Conservation (phyloP, 345 rosid genomes). For the Citrus australasica region DNA sequence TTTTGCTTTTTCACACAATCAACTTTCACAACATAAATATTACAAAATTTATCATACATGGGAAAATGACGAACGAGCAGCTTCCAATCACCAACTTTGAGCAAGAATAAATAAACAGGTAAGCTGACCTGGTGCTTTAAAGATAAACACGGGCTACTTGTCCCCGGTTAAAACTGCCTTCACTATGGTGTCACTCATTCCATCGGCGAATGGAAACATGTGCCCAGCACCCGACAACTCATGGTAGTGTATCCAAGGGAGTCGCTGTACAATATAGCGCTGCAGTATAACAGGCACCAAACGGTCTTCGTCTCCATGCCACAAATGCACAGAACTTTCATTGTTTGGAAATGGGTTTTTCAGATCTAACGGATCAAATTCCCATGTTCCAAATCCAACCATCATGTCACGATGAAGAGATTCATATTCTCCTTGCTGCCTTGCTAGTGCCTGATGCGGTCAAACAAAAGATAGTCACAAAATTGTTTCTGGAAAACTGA, state of each 20-base stretch:
- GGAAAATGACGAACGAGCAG: neutral
- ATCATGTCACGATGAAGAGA: constrained; percentile 47
- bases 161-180: constrained; percentile 39
- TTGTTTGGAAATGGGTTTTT: constrained; percentile 43
- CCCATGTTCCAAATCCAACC: constrained; percentile 56
- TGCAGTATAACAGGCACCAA: constrained; percentile 50
- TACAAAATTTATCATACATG: constrained; percentile 5
- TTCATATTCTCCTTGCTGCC: constrained; percentile 62
- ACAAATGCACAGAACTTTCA: constrained; percentile 51
- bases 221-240: constrained; percentile 60
- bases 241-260: constrained; percentile 62
- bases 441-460: constrained; percentile 20
- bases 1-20: neutral
- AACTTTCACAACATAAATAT: neutral
- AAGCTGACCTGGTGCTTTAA: neutral
- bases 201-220: constrained; percentile 39
- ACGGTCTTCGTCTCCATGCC: constrained; percentile 64
- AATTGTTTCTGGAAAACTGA: neutral
- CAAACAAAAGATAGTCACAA: neutral
- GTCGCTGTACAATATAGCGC: constrained; percentile 44
- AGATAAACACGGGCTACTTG: neutral
- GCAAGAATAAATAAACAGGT: neutral
- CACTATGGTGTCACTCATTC: constrained; percentile 38
- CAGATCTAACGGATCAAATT: constrained; percentile 50
- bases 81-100: neutral